phyloP scores from a whole-genome alignment of 2,329 filamentous ascomycete genomes.

The Tolypocladium pustulatum region DNA sequence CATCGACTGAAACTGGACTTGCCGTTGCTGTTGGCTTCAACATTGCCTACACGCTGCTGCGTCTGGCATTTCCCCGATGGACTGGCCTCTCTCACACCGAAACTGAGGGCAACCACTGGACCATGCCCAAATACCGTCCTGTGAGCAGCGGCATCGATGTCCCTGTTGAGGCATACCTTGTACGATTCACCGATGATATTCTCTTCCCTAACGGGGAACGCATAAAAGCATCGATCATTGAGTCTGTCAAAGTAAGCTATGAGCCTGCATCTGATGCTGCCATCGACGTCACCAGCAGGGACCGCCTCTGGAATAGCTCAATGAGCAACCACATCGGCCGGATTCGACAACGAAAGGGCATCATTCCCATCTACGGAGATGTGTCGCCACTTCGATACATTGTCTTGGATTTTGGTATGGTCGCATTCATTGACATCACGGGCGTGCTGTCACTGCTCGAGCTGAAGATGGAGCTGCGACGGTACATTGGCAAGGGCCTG shows the following conservation, averaged over 20 bases:
- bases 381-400: slow-evolving; percentile 32
- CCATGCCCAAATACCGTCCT: slow-evolving; percentile 8
- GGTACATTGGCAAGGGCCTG: slow-evolving; percentile 34
- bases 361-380: slow-evolving; percentile 20
- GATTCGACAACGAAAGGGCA: slow-evolving; percentile 28
- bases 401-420: slow-evolving; percentile 40
- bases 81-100: slow-evolving; percentile 18
- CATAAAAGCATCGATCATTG: slow-evolving; percentile 36
- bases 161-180: slow-evolving; percentile 41
- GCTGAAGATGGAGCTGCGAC: slow-evolving; percentile 34
- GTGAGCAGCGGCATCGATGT: slow-evolving; percentile 14
- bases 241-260: slow-evolving; percentile 31
- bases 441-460: slow-evolving; percentile 37
- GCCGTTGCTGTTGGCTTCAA: slow-evolving; percentile 51
- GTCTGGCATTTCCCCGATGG: slow-evolving; percentile 42
- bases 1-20: slow-evolving; percentile 49
- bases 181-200: slow-evolving; percentile 45
- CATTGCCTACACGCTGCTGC: slow-evolving; percentile 48
- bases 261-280: slow-evolving; percentile 31
- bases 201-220: slow-evolving; percentile 52
- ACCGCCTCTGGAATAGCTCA: slow-evolving; percentile 44
- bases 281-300: slow-evolving; percentile 23
- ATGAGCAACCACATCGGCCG: slow-evolving; percentile 34
- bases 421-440: slow-evolving; percentile 43
- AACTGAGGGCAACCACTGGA: slow-evolving; percentile 18